These are phyloP conservation scores for Elsinoe australis DNA, from an alignment of 2,329 filamentous ascomycete genomes.

Conservation along the genomic window DNA sequence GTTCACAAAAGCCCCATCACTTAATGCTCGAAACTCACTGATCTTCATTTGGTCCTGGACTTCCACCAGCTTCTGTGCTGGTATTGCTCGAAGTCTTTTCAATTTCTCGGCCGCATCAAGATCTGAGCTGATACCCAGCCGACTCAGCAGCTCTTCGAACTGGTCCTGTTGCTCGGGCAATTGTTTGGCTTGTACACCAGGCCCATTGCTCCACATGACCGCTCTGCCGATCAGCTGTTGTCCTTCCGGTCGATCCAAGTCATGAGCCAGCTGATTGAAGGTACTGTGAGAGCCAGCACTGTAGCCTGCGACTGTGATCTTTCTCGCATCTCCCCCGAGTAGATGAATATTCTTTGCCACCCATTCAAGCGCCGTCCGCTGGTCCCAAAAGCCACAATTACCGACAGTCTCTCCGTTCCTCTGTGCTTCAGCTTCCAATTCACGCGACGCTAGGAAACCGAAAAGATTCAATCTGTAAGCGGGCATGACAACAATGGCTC, in stretches of 20 bases:
- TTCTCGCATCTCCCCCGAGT: slow-evolving; percentile 45
- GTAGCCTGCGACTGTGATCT: slow-evolving; percentile 50
- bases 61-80: slow-evolving; percentile 36
- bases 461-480: slow-evolving; percentile 51
- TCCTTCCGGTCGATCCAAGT: slow-evolving; percentile 41
- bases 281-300: slow-evolving; percentile 49
- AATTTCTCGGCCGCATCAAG: slow-evolving; percentile 41
- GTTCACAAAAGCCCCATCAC: slow-evolving; percentile 44
- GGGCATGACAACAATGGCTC: slow-evolving; percentile 47
- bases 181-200: slow-evolving; percentile 47
- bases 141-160: slow-evolving; percentile 44
- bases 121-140: slow-evolving; percentile 37
- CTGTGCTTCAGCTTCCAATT: slow-evolving; percentile 39
- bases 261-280: slow-evolving; percentile 52
- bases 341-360: slow-evolving; percentile 43
- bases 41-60: slow-evolving; percentile 38
- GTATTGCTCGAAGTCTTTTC: slow-evolving; percentile 35
- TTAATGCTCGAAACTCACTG: slow-evolving; percentile 50
- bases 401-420: slow-evolving; percentile 34
- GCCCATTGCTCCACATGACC: slow-evolving; percentile 49
- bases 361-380: slow-evolving; percentile 50
- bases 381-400: slow-evolving; percentile 53
- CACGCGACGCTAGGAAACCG: slow-evolving; percentile 47
- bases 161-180: slow-evolving; percentile 43
- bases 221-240: slow-evolving; percentile 44